Evolutionary conservation across 116 monocot genomes (phyloP).

Genomic region (Papilionanthe hybrid): DNA sequence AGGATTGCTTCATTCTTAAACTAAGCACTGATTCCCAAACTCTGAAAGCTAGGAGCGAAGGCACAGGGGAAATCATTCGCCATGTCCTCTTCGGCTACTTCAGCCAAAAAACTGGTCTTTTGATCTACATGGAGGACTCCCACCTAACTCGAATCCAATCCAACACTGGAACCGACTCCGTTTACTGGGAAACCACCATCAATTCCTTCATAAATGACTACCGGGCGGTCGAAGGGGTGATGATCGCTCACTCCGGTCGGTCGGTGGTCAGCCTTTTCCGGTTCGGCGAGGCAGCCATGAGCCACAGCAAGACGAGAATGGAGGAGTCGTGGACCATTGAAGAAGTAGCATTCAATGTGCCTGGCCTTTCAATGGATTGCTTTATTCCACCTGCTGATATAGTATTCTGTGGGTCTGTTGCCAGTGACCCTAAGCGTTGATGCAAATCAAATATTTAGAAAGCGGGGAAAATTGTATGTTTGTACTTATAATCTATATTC

Average conservation of each 20-base stretch:
- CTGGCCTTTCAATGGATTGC: constrained; percentile 58
- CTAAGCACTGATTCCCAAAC: constrained; percentile 10
- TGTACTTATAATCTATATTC: background rate
- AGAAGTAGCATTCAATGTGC: constrained; percentile 65
- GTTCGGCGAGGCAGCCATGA: constrained; percentile 36
- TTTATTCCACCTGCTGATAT: constrained; percentile 70
- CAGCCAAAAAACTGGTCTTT: constrained; percentile 13
- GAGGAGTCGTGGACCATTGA: constrained; percentile 69
- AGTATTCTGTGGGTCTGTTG: background rate
- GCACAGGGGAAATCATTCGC: constrained; percentile 10
- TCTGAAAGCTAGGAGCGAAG: constrained; percentile 9
- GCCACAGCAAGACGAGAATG: constrained; percentile 40
- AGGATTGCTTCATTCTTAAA: constrained; percentile 20
- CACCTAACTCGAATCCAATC: constrained; percentile 31
- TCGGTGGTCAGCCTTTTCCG: constrained; percentile 54
- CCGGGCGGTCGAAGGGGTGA: constrained; percentile 22
- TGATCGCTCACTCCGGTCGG: constrained; percentile 49
- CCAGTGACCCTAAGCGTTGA: background rate
- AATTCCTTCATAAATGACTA: constrained; percentile 27
- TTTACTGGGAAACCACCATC: constrained; percentile 36
- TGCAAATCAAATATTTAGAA: background rate
- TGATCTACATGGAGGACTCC: constrained; percentile 25
- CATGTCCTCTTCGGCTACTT: constrained; percentile 17
- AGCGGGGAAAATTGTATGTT: background rate
- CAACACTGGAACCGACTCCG: constrained; percentile 14